phyloP scores from a whole-genome alignment of 306 rosid species.

The Prunus armeniaca region DNA sequence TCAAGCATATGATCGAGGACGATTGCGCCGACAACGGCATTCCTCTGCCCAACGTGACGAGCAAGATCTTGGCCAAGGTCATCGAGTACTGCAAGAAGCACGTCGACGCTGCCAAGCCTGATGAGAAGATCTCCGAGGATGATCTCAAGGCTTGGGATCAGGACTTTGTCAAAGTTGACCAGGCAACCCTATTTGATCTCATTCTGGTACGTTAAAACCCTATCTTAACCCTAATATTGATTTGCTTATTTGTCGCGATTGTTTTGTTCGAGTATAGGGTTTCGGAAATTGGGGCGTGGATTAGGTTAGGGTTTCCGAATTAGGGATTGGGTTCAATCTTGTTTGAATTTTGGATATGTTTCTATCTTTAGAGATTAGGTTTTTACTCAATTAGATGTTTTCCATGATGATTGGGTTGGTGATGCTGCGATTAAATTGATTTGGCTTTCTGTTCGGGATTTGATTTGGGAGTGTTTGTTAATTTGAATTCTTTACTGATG shows the following conservation, averaged over 20 bases:
- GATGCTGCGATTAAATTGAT: neutral
- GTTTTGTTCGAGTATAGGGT: neutral
- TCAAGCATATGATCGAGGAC: slow-evolving; percentile 75
- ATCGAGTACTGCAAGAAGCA: slow-evolving; percentile 80
- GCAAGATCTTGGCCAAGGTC: slow-evolving; percentile 76
- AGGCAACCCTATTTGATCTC: slow-evolving; percentile 75
- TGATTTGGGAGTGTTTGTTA: neutral
- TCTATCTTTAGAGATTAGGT: neutral
- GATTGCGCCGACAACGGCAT: slow-evolving; percentile 61
- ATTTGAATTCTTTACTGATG: neutral
- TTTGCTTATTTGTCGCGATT: neutral
- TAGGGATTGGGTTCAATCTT: neutral
- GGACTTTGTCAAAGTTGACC: slow-evolving; percentile 76
- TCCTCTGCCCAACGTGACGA: slow-evolving; percentile 74
- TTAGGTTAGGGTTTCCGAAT: slow-evolving; percentile 1
- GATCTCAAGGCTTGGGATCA: slow-evolving; percentile 65
- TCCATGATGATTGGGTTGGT: neutral
- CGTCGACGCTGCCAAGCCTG: slow-evolving; percentile 41
- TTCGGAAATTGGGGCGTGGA: neutral
- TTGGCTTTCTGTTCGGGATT: neutral
- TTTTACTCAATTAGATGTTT: neutral
- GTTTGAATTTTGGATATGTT: too few species aligned
- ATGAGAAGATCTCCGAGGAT: slow-evolving; percentile 46
- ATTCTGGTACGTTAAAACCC: slow-evolving; percentile 41
- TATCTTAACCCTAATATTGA: too few species aligned